Conservation (phyloP, 78 protist genomes). For the Parvularia atlantis region DNA sequence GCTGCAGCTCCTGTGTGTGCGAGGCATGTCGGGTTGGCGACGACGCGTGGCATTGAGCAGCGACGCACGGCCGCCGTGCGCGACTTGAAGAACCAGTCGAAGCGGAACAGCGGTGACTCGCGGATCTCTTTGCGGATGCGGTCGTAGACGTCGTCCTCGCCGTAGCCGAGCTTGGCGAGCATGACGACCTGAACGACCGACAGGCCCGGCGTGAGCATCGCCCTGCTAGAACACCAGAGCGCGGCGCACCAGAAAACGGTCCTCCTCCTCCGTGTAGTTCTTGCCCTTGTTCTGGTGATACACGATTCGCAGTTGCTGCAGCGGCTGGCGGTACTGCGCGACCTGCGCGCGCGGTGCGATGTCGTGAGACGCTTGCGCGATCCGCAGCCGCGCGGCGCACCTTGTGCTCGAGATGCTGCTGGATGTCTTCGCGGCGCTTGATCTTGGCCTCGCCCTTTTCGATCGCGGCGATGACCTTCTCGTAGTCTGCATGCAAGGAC, state of each 20-base stretch:
- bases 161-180: no score
- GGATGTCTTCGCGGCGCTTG: not conserved
- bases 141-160: not conserved
- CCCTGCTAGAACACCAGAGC: no score
- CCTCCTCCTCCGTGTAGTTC: conserved; percentile 53
- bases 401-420: conserved; percentile 2
- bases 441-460: conserved; percentile 33
- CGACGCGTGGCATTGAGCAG: not conserved
- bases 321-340: no score
- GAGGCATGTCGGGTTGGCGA: not conserved
- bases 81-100: conserved; percentile 75
- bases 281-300: not conserved
- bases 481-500: conserved; percentile 9
- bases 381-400: not conserved
- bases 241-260: conserved; percentile 31
- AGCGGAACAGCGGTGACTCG: conserved; percentile 53
- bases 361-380: conserved; percentile 34
- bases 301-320: no score
- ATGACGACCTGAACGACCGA: no score
- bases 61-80: conserved; percentile 19
- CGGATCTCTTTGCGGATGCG: conserved; percentile 25
- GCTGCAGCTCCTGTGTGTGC: conserved; percentile 2
- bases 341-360: no score
- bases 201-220: no score
- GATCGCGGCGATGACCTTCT: not conserved